Evolutionary conservation across 2,329 filamentous ascomycete genomes (phyloP).

Genomic region (Exophiala aquamarina): DNA sequence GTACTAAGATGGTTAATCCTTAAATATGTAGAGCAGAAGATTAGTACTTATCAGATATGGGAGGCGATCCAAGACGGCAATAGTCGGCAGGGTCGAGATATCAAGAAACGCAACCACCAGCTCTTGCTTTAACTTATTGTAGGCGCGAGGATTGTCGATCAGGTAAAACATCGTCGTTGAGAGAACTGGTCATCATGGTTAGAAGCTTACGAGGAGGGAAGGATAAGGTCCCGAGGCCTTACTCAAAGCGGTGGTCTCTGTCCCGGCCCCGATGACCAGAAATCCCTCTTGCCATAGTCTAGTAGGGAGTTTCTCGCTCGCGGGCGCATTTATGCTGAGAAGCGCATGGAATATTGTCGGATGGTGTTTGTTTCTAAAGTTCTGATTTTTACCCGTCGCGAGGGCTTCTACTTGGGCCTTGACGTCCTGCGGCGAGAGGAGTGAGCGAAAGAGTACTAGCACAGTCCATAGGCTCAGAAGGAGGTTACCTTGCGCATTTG

Average conservation of each 20-base stretch:
- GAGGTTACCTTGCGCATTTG: neutral
- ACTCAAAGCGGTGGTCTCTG: slow-evolving; percentile 1
- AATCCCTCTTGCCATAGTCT: slow-evolving; percentile 2
- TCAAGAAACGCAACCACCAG: slow-evolving; percentile 26
- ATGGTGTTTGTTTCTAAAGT: neutral
- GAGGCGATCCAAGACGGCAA: neutral
- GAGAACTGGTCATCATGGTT: slow-evolving; percentile 23
- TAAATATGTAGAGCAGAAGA: no score
- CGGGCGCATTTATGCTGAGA: neutral
- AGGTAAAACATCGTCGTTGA: slow-evolving; percentile 33
- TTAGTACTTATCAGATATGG: slow-evolving; percentile 7
- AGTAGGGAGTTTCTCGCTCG: neutral
- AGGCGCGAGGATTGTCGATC: slow-evolving; percentile 1
- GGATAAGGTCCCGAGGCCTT: no score
- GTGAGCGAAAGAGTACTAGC: no score
- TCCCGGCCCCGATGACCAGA: slow-evolving; percentile 2
- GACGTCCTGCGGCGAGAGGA: neutral
- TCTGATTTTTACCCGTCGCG: neutral
- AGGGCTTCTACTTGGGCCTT: neutral
- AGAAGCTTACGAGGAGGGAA: no score
- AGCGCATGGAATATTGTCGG: slow-evolving; percentile 3
- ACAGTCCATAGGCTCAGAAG: no score
- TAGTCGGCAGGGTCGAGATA: neutral
- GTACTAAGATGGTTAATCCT: no score
- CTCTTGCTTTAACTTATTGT: slow-evolving; percentile 1